Percentiles rank a stretch among this genome's conserved stretches.
These are phyloP conservation scores for Xylariomycetidae sp. DNA, from an alignment of 2,329 filamentous ascomycete genomes.

Conservation along the genomic window DNA sequence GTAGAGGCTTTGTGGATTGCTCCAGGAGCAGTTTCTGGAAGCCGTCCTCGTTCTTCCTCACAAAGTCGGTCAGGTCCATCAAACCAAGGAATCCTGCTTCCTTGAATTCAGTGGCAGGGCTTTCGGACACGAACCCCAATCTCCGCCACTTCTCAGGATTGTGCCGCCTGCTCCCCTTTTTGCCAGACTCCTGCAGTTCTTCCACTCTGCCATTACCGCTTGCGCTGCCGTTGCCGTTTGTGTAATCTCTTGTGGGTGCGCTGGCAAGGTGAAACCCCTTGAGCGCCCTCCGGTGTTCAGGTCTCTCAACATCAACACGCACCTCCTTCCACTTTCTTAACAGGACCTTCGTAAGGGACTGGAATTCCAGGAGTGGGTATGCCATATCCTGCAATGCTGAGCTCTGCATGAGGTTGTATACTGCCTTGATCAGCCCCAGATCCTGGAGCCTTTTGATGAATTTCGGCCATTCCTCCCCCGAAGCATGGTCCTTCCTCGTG, in stretches of 20 bases:
- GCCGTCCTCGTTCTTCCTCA: conserved; percentile 83
- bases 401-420: conserved; percentile 91
- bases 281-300: conserved; percentile 82
- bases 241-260: conserved; percentile 47
- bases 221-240: conserved; percentile 24
- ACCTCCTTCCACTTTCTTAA: conserved; percentile 86
- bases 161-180: conserved; percentile 65
- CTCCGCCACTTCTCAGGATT: conserved; percentile 91
- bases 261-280: conserved; percentile 83
- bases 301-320: conserved; percentile 75
- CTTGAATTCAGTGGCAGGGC: conserved; percentile 79
- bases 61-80: conserved; percentile 96
- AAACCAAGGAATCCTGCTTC: conserved; percentile 84
- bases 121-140: conserved; percentile 87
- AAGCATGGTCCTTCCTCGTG: conserved; percentile 50
- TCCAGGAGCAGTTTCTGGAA: conserved; percentile 92
- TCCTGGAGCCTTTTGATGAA: conserved; percentile 94
- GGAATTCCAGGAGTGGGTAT: conserved; percentile 87
- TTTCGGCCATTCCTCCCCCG: conserved; percentile 78
- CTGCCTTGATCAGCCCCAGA: conserved; percentile 84
- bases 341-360: conserved; percentile 82
- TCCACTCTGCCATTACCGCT: conserved; percentile 27
- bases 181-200: conserved; percentile 36
- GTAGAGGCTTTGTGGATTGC: conserved; percentile 68
- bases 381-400: conserved; percentile 86